A percentile compares a stretch with the other conserved stretches of the same genome.
Evolutionary conservation across 345 rosid species (phyloP).

Genomic region (Corymbia maculata): DNA sequence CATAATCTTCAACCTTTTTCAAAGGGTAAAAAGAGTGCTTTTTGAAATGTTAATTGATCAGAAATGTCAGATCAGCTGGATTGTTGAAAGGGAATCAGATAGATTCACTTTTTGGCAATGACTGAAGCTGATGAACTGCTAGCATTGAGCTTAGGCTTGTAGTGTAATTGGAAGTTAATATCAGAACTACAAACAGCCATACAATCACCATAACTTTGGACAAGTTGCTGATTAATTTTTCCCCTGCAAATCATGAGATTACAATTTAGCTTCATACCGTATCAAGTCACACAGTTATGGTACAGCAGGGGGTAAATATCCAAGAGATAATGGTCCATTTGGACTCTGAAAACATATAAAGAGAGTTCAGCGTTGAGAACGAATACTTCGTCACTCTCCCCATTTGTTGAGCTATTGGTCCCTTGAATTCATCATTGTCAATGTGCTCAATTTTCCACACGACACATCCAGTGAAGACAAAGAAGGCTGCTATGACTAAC

Average conservation of each 20-base stretch:
- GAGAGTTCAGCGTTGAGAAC: constrained; percentile 26
- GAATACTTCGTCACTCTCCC: constrained; percentile 27
- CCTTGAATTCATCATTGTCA: constrained; percentile 22
- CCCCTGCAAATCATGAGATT: constrained; percentile 13
- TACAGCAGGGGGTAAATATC: neutral
- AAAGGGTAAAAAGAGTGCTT: neutral
- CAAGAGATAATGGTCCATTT: neutral
- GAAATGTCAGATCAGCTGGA: neutral
- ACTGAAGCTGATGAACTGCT: constrained; percentile 27
- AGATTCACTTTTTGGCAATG: neutral
- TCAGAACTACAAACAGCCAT: constrained; percentile 44
- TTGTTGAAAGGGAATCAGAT: neutral
- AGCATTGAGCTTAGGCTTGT: constrained; percentile 38
- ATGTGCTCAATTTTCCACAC: constrained; percentile 44
- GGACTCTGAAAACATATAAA: neutral
- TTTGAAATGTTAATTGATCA: neutral
- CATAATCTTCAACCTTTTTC: constrained; percentile 2
- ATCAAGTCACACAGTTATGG: neutral
- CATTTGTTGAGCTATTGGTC: constrained; percentile 21
- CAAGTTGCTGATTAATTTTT: constrained; percentile 28
- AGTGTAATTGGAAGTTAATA: constrained; percentile 35
- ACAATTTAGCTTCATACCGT: neutral
- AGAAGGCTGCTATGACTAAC: constrained; percentile 21
- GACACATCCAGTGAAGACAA: constrained; percentile 27
- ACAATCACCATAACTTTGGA: constrained; percentile 37